phyloP scores from a whole-genome alignment of 495 filamentous ascomycete genomes.

The Neurospora sp. region DNA sequence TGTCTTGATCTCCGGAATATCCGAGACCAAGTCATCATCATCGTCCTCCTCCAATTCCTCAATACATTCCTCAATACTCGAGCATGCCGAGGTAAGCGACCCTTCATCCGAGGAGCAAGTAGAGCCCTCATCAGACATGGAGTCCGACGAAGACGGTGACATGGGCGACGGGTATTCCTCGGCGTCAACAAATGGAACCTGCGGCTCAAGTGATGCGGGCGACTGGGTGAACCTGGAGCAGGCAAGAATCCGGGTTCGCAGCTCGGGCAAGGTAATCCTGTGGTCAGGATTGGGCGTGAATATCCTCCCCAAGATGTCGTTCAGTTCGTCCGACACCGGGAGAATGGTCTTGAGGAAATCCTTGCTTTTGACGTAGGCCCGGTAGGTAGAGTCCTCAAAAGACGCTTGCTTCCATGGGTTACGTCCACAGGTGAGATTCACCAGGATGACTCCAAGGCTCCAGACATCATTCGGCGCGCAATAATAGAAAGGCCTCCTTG shows the following conservation, averaged over 20 bases:
- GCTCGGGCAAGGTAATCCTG: slow-evolving; percentile 75
- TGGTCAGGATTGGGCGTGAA: slow-evolving; percentile 84
- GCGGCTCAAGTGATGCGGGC: slow-evolving; percentile 27
- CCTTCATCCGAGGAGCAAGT: slow-evolving; percentile 39
- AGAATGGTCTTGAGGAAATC: slow-evolving; percentile 89
- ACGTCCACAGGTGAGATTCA: slow-evolving; percentile 94
- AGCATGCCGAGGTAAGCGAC: slow-evolving; percentile 33
- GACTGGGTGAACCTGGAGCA: slow-evolving; percentile 66
- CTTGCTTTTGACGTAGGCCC: slow-evolving; percentile 75
- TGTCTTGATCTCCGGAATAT: slow-evolving; percentile 30
- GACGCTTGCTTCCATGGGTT: slow-evolving; percentile 98
- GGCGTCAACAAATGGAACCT: slow-evolving; percentile 33
- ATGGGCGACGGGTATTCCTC: slow-evolving; percentile 32
- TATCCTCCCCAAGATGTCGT: slow-evolving; percentile 76
- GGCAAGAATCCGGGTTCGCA: slow-evolving; percentile 63
- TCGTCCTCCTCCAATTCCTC: slow-evolving; percentile 33
- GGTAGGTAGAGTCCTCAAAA: slow-evolving; percentile 87
- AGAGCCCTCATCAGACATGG: slow-evolving; percentile 32
- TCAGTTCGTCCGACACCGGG: slow-evolving; percentile 81
- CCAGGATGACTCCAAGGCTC: slow-evolving; percentile 93
- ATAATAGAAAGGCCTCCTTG: slow-evolving; percentile 73
- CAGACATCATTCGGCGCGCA: slow-evolving; percentile 96
- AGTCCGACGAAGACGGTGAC: slow-evolving; percentile 30
- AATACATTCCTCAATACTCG: slow-evolving; percentile 36
- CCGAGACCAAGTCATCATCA: slow-evolving; percentile 28